Percentiles rank a stretch among this genome's conserved stretches.
Conservation (phyloP, 2,329 filamentous ascomycete species). For the Fusarium subtropicale region DNA sequence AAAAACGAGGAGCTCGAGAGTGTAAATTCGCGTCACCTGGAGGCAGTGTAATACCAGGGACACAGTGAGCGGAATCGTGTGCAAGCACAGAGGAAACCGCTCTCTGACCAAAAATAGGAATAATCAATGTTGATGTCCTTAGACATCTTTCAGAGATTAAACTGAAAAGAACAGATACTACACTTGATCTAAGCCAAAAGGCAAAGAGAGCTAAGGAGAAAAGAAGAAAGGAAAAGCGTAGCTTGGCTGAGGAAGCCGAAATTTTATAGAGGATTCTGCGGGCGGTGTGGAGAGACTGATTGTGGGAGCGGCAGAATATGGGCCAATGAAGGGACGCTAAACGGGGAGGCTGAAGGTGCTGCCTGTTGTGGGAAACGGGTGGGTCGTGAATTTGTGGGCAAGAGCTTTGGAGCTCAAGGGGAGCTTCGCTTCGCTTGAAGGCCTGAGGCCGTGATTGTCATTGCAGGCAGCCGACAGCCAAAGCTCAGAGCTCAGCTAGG, state of each 20-base stretch:
- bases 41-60: conserved; percentile 54
- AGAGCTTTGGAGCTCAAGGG: neutral
- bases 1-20: conserved; percentile 50
- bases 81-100: conserved; percentile 57
- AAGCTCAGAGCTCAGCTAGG: neutral
- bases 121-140: conserved; percentile 33
- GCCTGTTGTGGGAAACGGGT: conserved; percentile 18
- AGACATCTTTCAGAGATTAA: conserved; percentile 35
- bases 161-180: conserved; percentile 38
- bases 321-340: conserved; percentile 4
- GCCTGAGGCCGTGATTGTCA: neutral
- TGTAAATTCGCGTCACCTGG: conserved; percentile 53
- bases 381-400: conserved; percentile 4
- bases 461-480: neutral
- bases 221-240: conserved; percentile 45
- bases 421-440: neutral
- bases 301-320: conserved; percentile 18
- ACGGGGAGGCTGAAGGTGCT: conserved; percentile 13
- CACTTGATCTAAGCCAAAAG: conserved; percentile 44
- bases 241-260: conserved; percentile 13
- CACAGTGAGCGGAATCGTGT: conserved; percentile 55
- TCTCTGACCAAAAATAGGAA: conserved; percentile 46
- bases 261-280: conserved; percentile 38
- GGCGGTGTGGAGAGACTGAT: conserved; percentile 28
- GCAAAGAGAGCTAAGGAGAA: conserved; percentile 59